Evolutionary conservation across 2,329 filamentous ascomycete genomes (phyloP), one percentile per base, ranked within the genome.

Genomic region (Septoria petroselini): DNA sequence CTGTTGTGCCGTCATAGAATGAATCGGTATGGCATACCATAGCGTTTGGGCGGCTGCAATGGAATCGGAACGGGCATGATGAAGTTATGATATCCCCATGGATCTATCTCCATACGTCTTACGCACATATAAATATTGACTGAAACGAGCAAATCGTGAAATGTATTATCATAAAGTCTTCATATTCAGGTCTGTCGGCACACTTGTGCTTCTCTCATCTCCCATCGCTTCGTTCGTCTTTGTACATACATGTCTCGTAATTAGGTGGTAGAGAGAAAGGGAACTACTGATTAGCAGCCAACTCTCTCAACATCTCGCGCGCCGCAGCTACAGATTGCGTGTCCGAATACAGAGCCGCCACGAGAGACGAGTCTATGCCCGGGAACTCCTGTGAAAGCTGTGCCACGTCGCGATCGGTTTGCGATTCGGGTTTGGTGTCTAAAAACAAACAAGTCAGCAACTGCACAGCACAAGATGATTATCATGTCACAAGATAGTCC

Each of bases 311-410:
- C 70, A 72, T 72, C 62, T 74, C 72, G 54, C 71, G 65, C 50
- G 70, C 71, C n/a, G 66, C 71, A 15, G 66, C 65, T 55, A 73
- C 47, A 53, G 63, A 67, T 60, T 71, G 66, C 19, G 64, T 66
- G 55, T 74, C 72, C 5, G 66, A 64, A 53, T 73, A 74, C 35
- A 74, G 66, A n/a, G 72, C 72, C 8, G 72, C 72, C 53, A 74
- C 70, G 58, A 74, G 53, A 48, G 65, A 70, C 2, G 68, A 66
- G 58, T 74, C 72, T n/a, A 74, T 58, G n/a, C 58, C 63, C 1
- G 72, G 72, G 45, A 72, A 74, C 60, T 74, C 71, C 12, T 66
- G 52, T 61, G 71, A 66, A 57, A 74, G 54, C 23, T 64, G 64
- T 52, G 67, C 71, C 18, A 73, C 68, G 51, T 74, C 70, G 17